These are phyloP conservation scores for Pichia pseudocactophila DNA, from an alignment of 805 yeast species.

Conservation along the genomic window DNA sequence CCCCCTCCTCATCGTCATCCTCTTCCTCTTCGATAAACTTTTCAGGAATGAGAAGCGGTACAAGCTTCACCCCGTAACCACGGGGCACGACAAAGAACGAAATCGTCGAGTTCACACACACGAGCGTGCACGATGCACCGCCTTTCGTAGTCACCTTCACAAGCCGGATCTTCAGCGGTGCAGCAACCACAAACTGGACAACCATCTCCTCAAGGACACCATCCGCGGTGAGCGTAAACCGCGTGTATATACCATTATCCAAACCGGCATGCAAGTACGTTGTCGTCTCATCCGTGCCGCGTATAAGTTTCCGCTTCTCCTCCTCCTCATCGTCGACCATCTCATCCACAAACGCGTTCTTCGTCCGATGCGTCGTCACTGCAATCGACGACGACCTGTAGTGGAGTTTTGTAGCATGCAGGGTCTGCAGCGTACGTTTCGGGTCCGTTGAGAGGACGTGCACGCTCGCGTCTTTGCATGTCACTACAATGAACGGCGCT, in stretches of 20 bases:
- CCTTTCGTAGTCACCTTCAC: background rate
- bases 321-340: constrained; percentile 13
- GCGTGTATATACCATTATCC: constrained; percentile 71
- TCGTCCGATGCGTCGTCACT: constrained; percentile 23
- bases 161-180: background rate
- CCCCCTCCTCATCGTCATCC: background rate
- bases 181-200: constrained; percentile 2
- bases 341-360: constrained; percentile 12
- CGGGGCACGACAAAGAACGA: constrained; percentile 7
- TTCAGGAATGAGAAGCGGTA: constrained; percentile 38
- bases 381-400: constrained; percentile 33
- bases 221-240: constrained; percentile 48
- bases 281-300: constrained; percentile 6
- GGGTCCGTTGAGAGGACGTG: constrained; percentile 57
- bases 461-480: constrained; percentile 61
- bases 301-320: background rate
- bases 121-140: background rate
- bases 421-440: constrained; percentile 47
- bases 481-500: constrained; percentile 58
- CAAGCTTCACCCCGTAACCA: constrained; percentile 29
- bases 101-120: background rate
- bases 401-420: constrained; percentile 59
- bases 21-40: constrained; percentile 30
- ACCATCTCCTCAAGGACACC: constrained; percentile 53
- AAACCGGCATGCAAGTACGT: constrained; percentile 66